These are phyloP conservation scores for Verruconis gallopava DNA, from an alignment of 2,329 filamentous ascomycete species.

Conservation along the genomic window DNA sequence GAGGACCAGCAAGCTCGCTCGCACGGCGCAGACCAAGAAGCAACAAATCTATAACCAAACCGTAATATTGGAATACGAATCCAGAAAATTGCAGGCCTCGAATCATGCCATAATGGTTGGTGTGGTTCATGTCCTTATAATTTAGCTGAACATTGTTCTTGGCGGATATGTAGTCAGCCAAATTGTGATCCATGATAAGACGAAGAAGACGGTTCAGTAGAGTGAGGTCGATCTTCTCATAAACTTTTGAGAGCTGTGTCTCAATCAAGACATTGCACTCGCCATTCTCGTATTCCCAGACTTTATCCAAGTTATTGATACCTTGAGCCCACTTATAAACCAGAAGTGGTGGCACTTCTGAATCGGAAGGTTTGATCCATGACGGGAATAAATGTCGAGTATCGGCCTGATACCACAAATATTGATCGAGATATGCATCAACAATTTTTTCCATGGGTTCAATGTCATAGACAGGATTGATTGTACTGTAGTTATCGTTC, in stretches of 20 bases:
- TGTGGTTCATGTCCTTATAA: slow-evolving; percentile 99
- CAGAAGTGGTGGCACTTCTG: slow-evolving; percentile 85
- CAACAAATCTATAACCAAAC: slow-evolving; percentile 83
- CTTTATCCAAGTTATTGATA: slow-evolving; percentile 92
- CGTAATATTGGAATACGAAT: slow-evolving; percentile 98
- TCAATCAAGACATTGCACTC: slow-evolving; percentile 99
- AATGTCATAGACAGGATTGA: slow-evolving; percentile 98
- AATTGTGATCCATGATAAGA: slow-evolving; percentile 97
- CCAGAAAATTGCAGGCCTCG: slow-evolving; percentile 95
- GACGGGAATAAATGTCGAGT: slow-evolving; percentile 93
- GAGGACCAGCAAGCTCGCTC: slow-evolving; percentile 93
- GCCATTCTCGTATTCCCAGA: slow-evolving; percentile 87
- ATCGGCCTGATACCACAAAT: slow-evolving; percentile 97
- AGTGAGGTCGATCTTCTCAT: slow-evolving; percentile 97
- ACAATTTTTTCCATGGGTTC: slow-evolving; percentile 99
- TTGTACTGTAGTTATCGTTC: slow-evolving; percentile 99
- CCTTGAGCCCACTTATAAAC: slow-evolving; percentile 99
- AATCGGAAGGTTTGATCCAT: slow-evolving; percentile 99
- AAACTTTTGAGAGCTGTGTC: slow-evolving; percentile 96
- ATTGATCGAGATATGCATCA: slow-evolving; percentile 95
- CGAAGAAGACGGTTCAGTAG: slow-evolving; percentile 84
- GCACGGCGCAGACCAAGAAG: slow-evolving; percentile 87
- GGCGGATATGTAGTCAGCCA: slow-evolving; percentile 96
- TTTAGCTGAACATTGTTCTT: slow-evolving; percentile 99
- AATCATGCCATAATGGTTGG: slow-evolving; percentile 97